Evolutionary conservation across 2,329 filamentous ascomycete genomes (phyloP), one percentile per base, ranked within the genome.

Genomic region (Truncatella angustata): DNA sequence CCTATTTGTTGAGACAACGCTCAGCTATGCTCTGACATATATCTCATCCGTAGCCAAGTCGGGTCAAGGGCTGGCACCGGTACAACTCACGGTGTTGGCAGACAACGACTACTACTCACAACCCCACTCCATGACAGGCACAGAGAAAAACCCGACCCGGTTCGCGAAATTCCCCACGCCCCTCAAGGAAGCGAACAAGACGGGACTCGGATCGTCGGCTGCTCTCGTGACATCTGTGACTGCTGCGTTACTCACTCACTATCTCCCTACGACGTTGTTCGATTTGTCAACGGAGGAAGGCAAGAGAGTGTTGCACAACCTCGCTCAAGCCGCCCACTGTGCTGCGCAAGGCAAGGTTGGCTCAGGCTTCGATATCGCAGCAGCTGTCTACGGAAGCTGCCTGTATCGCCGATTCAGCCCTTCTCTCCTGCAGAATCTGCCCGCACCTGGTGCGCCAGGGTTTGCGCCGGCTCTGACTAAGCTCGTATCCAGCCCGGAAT

Each of bases 31-130:
- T 51, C 81, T 97, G 61, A 94, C 88, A 51, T 97, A 96, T 72
- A 85, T 90, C 73, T 69, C 77, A 67, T 67, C 69, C 46, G 55
- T 75, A 57, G 63, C 71, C 60, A 64, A 65, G 39, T 62, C 72
- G 5, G 60, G 64, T 34, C 69, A 73, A 60, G 80, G 72, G 65
- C 84, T 94, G 64, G 79, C 79, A 12, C 83, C 91, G 4, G 74
- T 87, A 26, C 84, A 84, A 12, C 82, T 97, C 68, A 91, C 89
- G 55, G 93, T 99, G 67, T 82, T 97, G 32, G 93, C 94, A 54
- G 91, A 97, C 73, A 92, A 94, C 65, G 90, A 95, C 74, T 99
- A 99, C 80, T 99, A 97, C 76, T 97, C 94, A 4, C 84, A 86
- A 54, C 78, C 85, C 3, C 67, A 75, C 23, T 63, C 66, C 21